Base-by-base conservation (phyloP, 768 basidiomycete genomes). In the Steccherinum ochraceum region DNA sequence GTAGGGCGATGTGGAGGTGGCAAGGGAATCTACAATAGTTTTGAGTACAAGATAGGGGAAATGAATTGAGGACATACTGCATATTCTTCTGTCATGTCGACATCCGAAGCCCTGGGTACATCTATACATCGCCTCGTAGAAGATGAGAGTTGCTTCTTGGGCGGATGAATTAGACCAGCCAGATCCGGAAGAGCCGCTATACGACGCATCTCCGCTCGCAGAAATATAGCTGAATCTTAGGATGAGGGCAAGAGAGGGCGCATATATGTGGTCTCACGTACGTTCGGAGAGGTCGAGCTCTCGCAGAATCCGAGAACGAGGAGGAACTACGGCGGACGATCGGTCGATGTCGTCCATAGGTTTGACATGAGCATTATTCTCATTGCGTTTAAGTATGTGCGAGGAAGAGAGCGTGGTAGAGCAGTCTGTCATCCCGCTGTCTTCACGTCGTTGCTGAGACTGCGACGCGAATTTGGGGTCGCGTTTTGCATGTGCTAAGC, bases 221-320 rank as follows among this genome's bases (percentile, higher is more conserved):
- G 35, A 24, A 35, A 51, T 4, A 52, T 30, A 5, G 56, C 59
- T 57, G 23, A n/a, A 39, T 11, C 11, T 11, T 11, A 11, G 35
- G 35, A 39, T 11, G 35, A n/a, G n/a, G n/a, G 35, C n/a, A 11
- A 39, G 11, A 39, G 11, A n/a, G n/a, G n/a, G 10, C 30, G 30
- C 13, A 30, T 18, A 26, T 41, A 20, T 20, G 13, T 16, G 5
- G 43, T 16, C 3, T 19, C 23, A 52, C 59, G 12, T 44, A 60
- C 59, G 59, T 35, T 58, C 52, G 10, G 54, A 48, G 12, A 44
- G 26, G 39, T 60, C 55, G 19, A 60, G 25, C 24, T 49, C 52
- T 2, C 46, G 44, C n/a, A 58, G 45, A 11, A 60, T 50, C n/a
- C n/a, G n/a, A n/a, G 35, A 43, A 51, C 21, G 56, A 56, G 16